Evolutionary conservation across 2,329 filamentous ascomycete species (phyloP), one percentile per base, ranked within the genome.

Genomic region (Aureobasidium vineae): DNA sequence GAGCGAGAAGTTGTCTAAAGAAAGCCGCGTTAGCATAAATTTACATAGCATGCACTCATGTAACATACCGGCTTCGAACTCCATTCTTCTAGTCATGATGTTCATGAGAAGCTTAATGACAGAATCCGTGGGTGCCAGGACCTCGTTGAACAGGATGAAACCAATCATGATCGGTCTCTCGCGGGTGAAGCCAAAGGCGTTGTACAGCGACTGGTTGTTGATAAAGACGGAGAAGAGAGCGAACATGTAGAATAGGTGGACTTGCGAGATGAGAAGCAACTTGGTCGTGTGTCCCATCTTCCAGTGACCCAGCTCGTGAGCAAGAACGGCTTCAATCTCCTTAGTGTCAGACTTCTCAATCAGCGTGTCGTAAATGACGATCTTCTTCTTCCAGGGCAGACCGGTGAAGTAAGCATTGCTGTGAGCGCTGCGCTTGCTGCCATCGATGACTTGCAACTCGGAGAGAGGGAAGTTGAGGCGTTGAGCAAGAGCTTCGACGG

Each of bases 381-480:
- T 99, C 82, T 98, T 96, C 86, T 98, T 98, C 86, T 97, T 97
- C 93, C 94, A 99, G 49, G 95, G 95, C 66, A 99, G 86, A 68
- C 95, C 95, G 73, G 96, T 97, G 82, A 99, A 99, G 80, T 96
- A 96, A 23, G 91, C 91, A 75, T 96, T 96, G 80, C 89, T 92
- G 80, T 96, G 91, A 28, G 90, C 90, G 75, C 89, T 92, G 72
- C 91, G 86, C 82, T 94, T 94, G 81, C 90, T 93, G 59, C 91
- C 92, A 76, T 96, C 91, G 74, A 99, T 99, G 74, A 98, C 93
- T 75, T 96, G 92, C 52, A 99, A 85, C 75, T 98, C 92, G 69
- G 90, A 88, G 36, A 99, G 88, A 1, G 95, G 95, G 79, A 99
- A 99, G 69, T 94, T 87, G 71, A 99, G 86, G 75, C 87, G 88